Evolutionary conservation across 202 grass and related monocot genomes (phyloP), one percentile per base, ranked within the genome.

Genomic region (Carex arenaria): DNA sequence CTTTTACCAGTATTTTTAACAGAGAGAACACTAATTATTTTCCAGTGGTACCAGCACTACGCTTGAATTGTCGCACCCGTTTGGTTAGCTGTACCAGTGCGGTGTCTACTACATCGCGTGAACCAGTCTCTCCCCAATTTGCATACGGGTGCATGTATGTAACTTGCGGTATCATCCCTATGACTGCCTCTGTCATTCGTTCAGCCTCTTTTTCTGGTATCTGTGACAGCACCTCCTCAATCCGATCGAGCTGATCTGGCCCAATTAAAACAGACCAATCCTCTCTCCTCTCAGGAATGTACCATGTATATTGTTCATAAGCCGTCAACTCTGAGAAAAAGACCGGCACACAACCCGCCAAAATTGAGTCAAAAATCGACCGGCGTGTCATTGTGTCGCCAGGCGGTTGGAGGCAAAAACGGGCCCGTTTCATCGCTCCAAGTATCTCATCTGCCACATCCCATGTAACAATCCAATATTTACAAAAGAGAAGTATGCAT

Each of bases 341-440:
- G 14, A 97, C 91, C 40, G 94, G 94, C 28, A 96, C 85, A 70
- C 93, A 96, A 52, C 93, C 93, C 6, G 93, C 89, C 32, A 96
- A 61, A 56, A 96, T 40, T n/a, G 91, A 87, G 78, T 91, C 91
- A 81, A 97, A 93, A 15, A 85, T 61, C 3, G 61, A 57, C 9
- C 84, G 83, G 57, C 84, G 66, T 17, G 91, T 93, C 82, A 84
- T 88, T 2, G 89, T 81, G 63, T 88, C 75, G 0, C 85, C 87
- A 18, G 77, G 93, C 8, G 93, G 93, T 51, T 91, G 78, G 42
- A 97, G 85, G 89, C 94, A 97, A 82, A 97, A 97, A 8, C 80
- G 86, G 1, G 91, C 90, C 78, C 91, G 84, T 85, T 90, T 89
- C 77, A 91, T 93, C 13, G 86, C 80, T 30, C 61, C 47, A 83